These are phyloP conservation scores for Solanum acaule DNA, from an alignment of 257 asterid genomes.

Conservation along the genomic window DNA sequence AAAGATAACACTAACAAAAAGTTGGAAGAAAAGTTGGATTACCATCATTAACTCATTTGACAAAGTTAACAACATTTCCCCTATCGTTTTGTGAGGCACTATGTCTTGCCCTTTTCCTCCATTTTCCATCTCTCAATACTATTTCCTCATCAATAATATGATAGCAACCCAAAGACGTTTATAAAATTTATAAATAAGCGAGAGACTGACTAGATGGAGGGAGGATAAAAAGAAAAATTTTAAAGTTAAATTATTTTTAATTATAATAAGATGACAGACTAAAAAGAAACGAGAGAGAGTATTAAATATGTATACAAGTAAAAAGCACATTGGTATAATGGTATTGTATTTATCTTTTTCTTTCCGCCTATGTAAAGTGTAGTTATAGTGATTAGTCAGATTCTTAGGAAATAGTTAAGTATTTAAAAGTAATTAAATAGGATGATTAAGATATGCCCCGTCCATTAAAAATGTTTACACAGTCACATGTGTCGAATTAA, in stretches of 20 bases:
- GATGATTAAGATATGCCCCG: background rate
- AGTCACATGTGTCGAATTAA: background rate
- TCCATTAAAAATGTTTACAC: background rate
- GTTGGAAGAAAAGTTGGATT: slow-evolving; percentile 19
- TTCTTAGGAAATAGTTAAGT: background rate
- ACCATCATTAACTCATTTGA: slow-evolving; percentile 51
- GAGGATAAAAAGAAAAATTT: too few relatives aligned
- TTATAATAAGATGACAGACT: too few relatives aligned
- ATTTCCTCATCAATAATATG: background rate
- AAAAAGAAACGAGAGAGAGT: too few relatives aligned
- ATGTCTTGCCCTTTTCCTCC: background rate
- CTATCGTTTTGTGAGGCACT: background rate
- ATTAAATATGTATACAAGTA: background rate
- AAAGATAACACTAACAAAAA: slow-evolving; percentile 26
- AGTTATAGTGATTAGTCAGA: background rate
- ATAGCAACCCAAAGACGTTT: slow-evolving; percentile 3
- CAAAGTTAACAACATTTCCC: slow-evolving; percentile 11
- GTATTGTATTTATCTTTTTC: background rate
- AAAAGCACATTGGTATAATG: background rate
- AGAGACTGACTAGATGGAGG: background rate
- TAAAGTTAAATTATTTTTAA: too few relatives aligned
- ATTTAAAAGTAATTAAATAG: background rate
- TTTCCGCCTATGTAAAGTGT: background rate
- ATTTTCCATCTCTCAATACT: background rate
- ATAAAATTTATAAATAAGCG: background rate